Conservation (phyloP, 306 rosid species). For the Cicer chorassanicum region DNA sequence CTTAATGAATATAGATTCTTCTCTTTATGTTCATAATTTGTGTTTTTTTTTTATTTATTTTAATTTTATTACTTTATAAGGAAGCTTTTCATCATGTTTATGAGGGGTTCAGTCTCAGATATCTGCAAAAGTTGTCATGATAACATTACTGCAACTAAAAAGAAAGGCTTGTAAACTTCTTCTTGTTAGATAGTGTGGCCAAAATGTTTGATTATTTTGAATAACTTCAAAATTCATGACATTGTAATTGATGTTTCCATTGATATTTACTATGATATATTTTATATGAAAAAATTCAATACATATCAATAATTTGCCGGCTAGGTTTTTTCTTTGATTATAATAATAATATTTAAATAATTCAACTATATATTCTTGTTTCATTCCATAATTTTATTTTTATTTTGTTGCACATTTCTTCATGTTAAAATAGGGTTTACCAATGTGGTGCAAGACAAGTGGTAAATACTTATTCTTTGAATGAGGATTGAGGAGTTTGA, state of each 20-base stretch:
- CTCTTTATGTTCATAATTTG: constrained; percentile 42
- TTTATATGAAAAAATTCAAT: background rate
- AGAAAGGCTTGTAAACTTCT: constrained; percentile 48
- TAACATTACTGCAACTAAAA: constrained; percentile 40
- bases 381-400: background rate
- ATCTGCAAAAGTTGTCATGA: constrained; percentile 41
- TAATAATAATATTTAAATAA: background rate
- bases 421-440: background rate
- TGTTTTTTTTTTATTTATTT: constrained; percentile 3
- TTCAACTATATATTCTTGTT: constrained; percentile 17
- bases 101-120: constrained; percentile 24
- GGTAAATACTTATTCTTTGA: background rate
- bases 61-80: constrained; percentile 43
- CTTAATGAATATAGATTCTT: constrained; percentile 35
- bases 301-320: constrained; percentile 18
- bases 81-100: constrained; percentile 48
- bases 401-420: background rate
- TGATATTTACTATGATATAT: constrained; percentile 39
- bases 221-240: constrained; percentile 35
- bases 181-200: constrained; percentile 44
- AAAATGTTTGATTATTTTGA: constrained; percentile 39
- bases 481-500: background rate
- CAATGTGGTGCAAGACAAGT: background rate
- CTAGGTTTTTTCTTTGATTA: background rate
- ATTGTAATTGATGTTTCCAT: constrained; percentile 45